Evolutionary conservation across 306 rosid genomes (phyloP).

Genomic region (Begonia fuchsioides): DNA sequence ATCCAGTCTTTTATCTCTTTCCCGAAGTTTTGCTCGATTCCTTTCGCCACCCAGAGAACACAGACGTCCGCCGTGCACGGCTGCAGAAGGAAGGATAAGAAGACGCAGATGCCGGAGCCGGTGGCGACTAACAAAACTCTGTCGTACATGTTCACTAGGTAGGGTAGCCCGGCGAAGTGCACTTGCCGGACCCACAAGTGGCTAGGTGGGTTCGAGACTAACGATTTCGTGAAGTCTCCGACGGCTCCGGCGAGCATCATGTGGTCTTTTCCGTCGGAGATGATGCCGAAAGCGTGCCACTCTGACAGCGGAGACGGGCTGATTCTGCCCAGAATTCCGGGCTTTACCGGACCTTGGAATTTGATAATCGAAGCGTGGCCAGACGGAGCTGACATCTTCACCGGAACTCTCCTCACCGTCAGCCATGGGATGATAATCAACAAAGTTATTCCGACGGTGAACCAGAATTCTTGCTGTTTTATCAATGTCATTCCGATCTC

Average conservation of each 20-base stretch:
- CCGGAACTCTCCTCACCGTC: conserved; percentile 25
- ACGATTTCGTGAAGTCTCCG: conserved; percentile 49
- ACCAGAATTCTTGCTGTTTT: conserved; percentile 35
- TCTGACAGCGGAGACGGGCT: conserved; percentile 53
- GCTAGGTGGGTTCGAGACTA: conserved; percentile 33
- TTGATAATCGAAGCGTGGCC: conserved; percentile 42
- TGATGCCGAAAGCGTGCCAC: conserved; percentile 71
- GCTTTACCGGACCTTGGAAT: conserved; percentile 39
- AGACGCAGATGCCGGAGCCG: conserved; percentile 62
- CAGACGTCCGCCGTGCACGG: conserved; percentile 25
- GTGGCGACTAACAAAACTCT: conserved; percentile 55
- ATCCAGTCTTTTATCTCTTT: conserved; percentile 31
- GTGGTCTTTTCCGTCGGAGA: conserved; percentile 38
- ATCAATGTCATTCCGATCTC: conserved; percentile 10
- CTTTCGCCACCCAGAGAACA: conserved; percentile 58
- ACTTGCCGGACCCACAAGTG: conserved; percentile 39
- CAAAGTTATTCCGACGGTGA: conserved; percentile 33
- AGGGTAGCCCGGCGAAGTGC: conserved; percentile 53
- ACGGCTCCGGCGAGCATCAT: conserved; percentile 61
- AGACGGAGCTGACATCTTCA: conserved; percentile 31
- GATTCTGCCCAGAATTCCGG: conserved; percentile 46
- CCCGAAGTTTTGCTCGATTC: conserved; percentile 51
- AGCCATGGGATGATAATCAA: conserved; percentile 45
- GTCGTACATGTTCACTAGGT: conserved; percentile 38
- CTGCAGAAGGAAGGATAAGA: conserved; percentile 51